Base-by-base conservation (phyloP, 179 eudicot genomes). In the Silene vulgaris region DNA sequence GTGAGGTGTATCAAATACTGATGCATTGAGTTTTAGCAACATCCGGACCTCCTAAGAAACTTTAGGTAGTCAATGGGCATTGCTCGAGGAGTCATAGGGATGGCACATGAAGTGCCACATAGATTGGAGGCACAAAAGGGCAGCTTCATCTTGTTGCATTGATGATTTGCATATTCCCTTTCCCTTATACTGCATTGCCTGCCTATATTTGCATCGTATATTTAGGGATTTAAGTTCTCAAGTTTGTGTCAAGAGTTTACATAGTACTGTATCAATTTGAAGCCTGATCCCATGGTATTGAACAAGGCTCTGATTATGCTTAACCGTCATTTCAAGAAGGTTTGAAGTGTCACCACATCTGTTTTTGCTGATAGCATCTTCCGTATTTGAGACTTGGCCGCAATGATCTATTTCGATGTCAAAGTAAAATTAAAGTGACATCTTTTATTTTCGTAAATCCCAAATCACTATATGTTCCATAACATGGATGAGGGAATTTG, bases 1-100 rank as follows among this genome's bases (percentile, higher is more conserved):
- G 90, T 48, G 89, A 89, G 21, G 91, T 89, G 7, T 92, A 90
- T 69, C 74, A 77, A 71, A 82, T 94, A 59, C 52, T 94, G 79
- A 88, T 90, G 96, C 91, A 88, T 75, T 81, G 65, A 77, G 16
- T 13, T 26, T 65, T 28, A 61, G 63, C 11, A 59, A 26, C 16
- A 59, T 59, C 20, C 17, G n/a, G 57, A 50, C 57, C 57, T 50
- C 57, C 57, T 50, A 50, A 50, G 17, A 50, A 13, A 13, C 57
- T 50, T 50, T 14, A 11, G 57, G 57, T 50, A 14, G 57, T 50
- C 57, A 50, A 14, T 13, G 17, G 57, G 57, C 57, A 59, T 59
- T 59, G 63, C 9, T 11, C 6, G 6, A 59, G 63, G 63, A 59
- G 14, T 17, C 23, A 11, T 21, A 9, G 30, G 29, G 65, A 61